These are phyloP conservation scores for Xanthoconium stramineum DNA, from an alignment of 768 basidiomycete genomes.

Conservation along the genomic window DNA sequence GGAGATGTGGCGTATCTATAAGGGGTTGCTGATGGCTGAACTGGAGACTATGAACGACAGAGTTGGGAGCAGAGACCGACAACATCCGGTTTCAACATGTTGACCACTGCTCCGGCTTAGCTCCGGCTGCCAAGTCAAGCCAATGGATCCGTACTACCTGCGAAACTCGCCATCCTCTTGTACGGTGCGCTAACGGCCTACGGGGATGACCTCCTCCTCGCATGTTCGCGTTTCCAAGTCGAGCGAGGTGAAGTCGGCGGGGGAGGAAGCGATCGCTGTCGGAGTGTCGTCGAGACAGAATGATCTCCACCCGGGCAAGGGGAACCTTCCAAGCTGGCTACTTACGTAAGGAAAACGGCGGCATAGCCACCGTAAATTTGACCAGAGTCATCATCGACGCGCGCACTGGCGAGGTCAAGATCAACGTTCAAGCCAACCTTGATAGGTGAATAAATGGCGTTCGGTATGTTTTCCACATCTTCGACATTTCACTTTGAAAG, in stretches of 20 bases:
- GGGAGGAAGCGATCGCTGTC: background rate
- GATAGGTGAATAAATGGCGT: conserved; percentile 30
- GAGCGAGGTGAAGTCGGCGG: conserved; percentile 8
- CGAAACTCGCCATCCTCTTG: conserved; percentile 65
- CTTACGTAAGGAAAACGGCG: no score
- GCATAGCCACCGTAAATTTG: no score
- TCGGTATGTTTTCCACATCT: conserved; percentile 23
- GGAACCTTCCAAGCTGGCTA: conserved; percentile 65
- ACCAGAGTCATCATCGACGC: no score
- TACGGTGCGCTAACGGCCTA: conserved; percentile 42
- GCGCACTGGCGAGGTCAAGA: no score
- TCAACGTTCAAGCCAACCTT: conserved; percentile 11
- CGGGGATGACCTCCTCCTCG: conserved; percentile 24
- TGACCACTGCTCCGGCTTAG: no score
- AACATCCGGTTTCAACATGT: no score
- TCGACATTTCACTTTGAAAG: background rate
- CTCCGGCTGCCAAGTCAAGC: no score
- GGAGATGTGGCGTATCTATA: no score
- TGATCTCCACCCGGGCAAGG: conserved; percentile 72
- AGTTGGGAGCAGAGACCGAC: no score
- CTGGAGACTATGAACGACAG: no score
- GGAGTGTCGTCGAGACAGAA: conserved; percentile 38
- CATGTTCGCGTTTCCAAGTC: conserved; percentile 1
- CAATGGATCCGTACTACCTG: conserved; percentile 30
- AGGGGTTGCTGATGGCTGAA: no score